Evolutionary conservation across 805 yeast genomes (phyloP), one percentile per base, ranked within the genome.

Genomic region (Metschnikowia hibisci): DNA sequence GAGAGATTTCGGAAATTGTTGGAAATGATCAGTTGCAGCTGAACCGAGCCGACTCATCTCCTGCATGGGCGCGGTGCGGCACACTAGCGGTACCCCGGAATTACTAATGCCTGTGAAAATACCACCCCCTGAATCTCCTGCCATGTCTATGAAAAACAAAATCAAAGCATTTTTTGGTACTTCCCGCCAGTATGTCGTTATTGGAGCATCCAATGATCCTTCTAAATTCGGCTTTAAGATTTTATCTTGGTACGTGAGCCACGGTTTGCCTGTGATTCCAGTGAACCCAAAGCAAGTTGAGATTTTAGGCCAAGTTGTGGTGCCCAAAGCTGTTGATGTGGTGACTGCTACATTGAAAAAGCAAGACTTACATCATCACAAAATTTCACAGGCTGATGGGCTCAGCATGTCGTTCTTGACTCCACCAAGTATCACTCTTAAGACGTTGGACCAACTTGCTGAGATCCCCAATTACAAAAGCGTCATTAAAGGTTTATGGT

Each of bases 171-270:
- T 82, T 60, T 78, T 80, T 62, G 67, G 75, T n/a, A 53, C 77
- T 8, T 50, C 71, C 25, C 67, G 84, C 48, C 67, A 71, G 42
- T 82, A 77, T 51, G 79, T 78, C 10, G 88, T 86, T 1, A 73
- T 82, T 0, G 95, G 95, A 0, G 93, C 95, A 0, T 78, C 88
- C 3, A 60, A 73, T 4, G 77, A 80, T 53, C 74, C 82, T 0
- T 47, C 64, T 6, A 87, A 86, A 59, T 85, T 78, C 58, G 95
- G 95, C 0, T 75, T 69, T 65, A 82, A 79, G 59, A 83, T 87
- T 23, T 60, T 83, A 15, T 61, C 67, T 30, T 87, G 95, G 95
- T 86, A 87, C 56, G 45, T 72, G 8, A 58, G 60, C 36, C 82
- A 76, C 44, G 62, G 68, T 2, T 61, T 87, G 30, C 77, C 82